Conservation (phyloP, 1,139 yeast species). For the Diutina scorzettiae region DNA sequence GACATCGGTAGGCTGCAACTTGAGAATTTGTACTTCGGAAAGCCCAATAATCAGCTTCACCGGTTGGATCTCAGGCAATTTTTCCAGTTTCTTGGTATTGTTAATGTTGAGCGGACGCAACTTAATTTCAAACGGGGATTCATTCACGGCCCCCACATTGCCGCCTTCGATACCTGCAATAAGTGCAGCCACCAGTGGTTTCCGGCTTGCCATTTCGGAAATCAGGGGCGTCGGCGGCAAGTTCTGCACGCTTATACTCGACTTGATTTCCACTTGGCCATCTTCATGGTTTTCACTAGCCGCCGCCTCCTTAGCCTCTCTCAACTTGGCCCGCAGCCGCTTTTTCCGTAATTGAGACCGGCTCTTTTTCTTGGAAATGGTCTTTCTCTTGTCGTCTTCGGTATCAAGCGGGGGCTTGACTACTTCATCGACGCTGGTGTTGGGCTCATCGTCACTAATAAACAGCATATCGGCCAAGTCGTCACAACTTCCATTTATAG, state of each 20-base stretch:
- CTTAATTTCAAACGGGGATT: background rate
- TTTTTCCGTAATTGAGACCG: constrained; percentile 4
- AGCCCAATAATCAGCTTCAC: constrained; percentile 31
- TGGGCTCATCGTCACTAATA: constrained; percentile 3
- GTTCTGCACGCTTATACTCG: background rate
- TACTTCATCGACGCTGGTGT: background rate
- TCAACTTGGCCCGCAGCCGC: constrained; percentile 4
- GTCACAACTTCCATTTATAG: background rate
- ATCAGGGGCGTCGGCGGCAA: constrained; percentile 4
- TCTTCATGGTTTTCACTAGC: background rate
- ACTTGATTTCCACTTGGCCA: background rate
- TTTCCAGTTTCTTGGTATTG: constrained; percentile 6
- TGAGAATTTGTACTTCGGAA: constrained; percentile 25
- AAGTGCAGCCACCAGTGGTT: constrained; percentile 3
- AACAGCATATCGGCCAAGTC: constrained; percentile 4
- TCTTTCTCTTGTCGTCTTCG: background rate
- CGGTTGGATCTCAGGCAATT: constrained; percentile 22
- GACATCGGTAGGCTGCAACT: constrained; percentile 24
- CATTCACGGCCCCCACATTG: background rate
- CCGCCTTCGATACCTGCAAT: constrained; percentile 4
- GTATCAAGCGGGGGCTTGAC: background rate
- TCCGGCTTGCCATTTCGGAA: background rate
- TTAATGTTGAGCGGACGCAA: constrained; percentile 4
- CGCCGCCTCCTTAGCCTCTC: constrained; percentile 5
- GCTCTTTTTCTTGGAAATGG: constrained; percentile 2